phyloP scores from a whole-genome alignment of 2,329 filamentous ascomycete species.

The Cercospora sp. region DNA sequence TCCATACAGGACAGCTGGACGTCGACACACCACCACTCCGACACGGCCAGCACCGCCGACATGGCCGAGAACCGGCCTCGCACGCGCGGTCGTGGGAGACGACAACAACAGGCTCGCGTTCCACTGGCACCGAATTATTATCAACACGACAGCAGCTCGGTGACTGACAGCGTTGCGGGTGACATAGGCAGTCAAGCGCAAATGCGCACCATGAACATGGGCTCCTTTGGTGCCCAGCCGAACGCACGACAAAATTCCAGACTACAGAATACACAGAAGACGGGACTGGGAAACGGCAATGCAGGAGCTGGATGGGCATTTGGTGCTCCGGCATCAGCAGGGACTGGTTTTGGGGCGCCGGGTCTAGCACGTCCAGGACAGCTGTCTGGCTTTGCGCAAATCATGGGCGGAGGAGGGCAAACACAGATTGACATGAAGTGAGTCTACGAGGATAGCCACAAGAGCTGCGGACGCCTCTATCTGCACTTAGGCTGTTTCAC shows the following conservation, averaged over 20 bases:
- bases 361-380: constrained; percentile 31
- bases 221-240: constrained; percentile 48
- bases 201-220: constrained; percentile 54
- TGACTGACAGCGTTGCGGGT: constrained; percentile 25
- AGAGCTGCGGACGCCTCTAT: not conserved
- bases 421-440: constrained; percentile 41
- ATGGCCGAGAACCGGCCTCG: constrained; percentile 7
- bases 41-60: not conserved
- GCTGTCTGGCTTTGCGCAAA: constrained; percentile 39
- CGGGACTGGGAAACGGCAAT: constrained; percentile 49
- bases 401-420: constrained; percentile 38
- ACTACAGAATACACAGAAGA: constrained; percentile 38
- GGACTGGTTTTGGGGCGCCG: constrained; percentile 26
- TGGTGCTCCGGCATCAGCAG: constrained; percentile 54
- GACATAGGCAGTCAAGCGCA: constrained; percentile 27
- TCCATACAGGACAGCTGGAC: not conserved
- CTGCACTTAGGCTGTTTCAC: not conserved
- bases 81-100: constrained; percentile 9
- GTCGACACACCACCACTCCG: not conserved
- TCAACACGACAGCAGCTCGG: not conserved
- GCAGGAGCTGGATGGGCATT: constrained; percentile 56
- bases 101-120: constrained; percentile 6
- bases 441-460: constrained; percentile 21
- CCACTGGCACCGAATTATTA: constrained; percentile 5
- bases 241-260: constrained; percentile 31